phyloP scores from a whole-genome alignment of 306 rosid genomes.

The Prunus salicina region DNA sequence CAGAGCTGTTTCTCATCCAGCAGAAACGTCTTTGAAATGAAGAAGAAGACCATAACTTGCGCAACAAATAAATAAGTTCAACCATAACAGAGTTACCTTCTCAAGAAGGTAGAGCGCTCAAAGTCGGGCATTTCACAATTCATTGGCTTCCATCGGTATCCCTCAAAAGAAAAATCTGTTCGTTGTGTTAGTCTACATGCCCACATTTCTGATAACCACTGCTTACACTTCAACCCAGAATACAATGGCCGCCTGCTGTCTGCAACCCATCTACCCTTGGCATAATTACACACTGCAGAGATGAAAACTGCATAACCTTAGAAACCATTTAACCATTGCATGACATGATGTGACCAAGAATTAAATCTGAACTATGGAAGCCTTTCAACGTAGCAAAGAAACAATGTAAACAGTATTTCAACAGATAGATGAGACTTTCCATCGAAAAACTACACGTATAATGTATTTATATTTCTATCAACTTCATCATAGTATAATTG shows the following conservation, averaged over 20 bases:
- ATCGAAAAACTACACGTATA: not conserved
- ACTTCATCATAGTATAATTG: not conserved
- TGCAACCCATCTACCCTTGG: conserved; percentile 86
- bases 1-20: not conserved
- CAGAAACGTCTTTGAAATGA: not conserved
- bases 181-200: conserved; percentile 81
- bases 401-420: not conserved
- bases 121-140: conserved; percentile 72
- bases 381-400: not conserved
- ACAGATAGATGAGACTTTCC: not conserved
- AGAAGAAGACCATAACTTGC: not conserved
- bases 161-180: conserved; percentile 75
- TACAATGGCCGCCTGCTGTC: conserved; percentile 67
- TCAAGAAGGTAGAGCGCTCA: conserved; percentile 59
- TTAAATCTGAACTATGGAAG: not conserved
- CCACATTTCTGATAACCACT: conserved; percentile 90
- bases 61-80: not conserved
- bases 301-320: conserved; percentile 26
- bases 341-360: not conserved
- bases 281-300: conserved; percentile 76
- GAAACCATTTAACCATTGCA: not conserved
- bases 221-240: conserved; percentile 78
- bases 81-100: conserved; percentile 53
- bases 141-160: conserved; percentile 81
- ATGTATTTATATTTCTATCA: not conserved